phyloP scores from a whole-genome alignment of 768 basidiomycete species.

The Scleroderma bovista region DNA sequence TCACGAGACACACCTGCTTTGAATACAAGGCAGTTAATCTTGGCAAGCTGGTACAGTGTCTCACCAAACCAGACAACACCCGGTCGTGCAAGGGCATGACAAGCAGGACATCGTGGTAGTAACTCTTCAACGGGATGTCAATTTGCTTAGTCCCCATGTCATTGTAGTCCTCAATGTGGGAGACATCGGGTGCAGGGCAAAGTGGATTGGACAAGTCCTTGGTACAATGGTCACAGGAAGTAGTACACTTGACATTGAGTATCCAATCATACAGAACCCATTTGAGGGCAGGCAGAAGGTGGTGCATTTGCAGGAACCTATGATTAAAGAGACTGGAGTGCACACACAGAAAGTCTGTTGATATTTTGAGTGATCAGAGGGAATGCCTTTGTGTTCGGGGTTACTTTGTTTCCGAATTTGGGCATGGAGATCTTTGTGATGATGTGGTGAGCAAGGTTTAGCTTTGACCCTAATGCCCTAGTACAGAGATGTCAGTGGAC shows the following conservation, averaged over 20 bases:
- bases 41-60: conserved; percentile 31
- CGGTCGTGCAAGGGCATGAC: conserved; percentile 31
- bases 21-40: conserved; percentile 37
- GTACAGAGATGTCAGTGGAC: not conserved
- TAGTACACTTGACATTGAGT: conserved; percentile 17
- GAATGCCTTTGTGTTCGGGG: not conserved
- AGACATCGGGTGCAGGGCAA: too few species aligned
- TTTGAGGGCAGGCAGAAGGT: not conserved
- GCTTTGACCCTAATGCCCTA: not conserved
- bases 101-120: conserved; percentile 13
- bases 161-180: too few species aligned
- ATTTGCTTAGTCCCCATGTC: too few species aligned
- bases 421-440: not conserved
- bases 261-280: conserved; percentile 14
- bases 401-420: not conserved
- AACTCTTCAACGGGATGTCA: conserved; percentile 5
- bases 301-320: too few species aligned
- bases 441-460: not conserved
- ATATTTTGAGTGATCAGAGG: not conserved
- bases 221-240: too few species aligned
- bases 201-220: too few species aligned
- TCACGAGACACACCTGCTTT: conserved; percentile 46
- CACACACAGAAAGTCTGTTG: not conserved
- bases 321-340: too few species aligned
- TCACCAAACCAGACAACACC: conserved; percentile 61